Conservation (phyloP, 2,329 filamentous ascomycete genomes). For the Cryoendolithus antarcticus region DNA sequence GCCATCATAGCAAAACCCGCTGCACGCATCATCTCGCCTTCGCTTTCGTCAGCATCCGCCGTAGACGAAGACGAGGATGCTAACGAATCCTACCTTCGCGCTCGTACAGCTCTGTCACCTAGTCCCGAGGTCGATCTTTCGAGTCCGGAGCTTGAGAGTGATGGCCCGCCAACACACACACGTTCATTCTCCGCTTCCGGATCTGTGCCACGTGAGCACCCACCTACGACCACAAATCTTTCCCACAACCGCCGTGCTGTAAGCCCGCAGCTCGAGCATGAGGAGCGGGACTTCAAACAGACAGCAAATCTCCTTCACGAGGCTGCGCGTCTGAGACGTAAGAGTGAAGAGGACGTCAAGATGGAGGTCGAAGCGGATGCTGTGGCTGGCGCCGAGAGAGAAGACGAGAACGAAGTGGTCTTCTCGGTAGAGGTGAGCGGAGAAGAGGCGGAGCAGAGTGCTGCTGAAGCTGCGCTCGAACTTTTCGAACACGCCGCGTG, state of each 20-base stretch:
- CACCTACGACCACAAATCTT: conserved; percentile 30
- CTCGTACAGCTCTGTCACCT: conserved; percentile 60
- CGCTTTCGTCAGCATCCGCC: conserved; percentile 60
- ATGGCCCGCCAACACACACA: conserved; percentile 50
- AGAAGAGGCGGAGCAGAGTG: conserved; percentile 30
- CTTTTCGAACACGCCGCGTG: conserved; percentile 36
- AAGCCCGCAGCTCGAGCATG: conserved; percentile 80
- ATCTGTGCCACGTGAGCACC: conserved; percentile 26
- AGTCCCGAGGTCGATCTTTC: conserved; percentile 91
- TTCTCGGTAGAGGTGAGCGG: conserved; percentile 28
- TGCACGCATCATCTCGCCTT: conserved; percentile 65
- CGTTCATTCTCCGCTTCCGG: conserved; percentile 43
- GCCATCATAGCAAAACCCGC: conserved; percentile 18
- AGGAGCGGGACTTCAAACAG: conserved; percentile 93
- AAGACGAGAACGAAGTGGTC: conserved; percentile 20
- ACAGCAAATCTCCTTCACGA: conserved; percentile 74
- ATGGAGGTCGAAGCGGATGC: conserved; percentile 13
- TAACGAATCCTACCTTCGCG: conserved; percentile 41
- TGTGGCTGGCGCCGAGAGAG: conserved; percentile 15
- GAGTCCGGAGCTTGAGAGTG: conserved; percentile 71
- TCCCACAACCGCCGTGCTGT: conserved; percentile 57
- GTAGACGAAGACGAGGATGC: conserved; percentile 53
- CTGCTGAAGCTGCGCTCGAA: conserved; percentile 36
- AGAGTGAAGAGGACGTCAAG: conserved; percentile 27
- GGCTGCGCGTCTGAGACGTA: conserved; percentile 32